Base-by-base conservation (phyloP, 2,329 filamentous ascomycete species). In the Kalmusia sp. region DNA sequence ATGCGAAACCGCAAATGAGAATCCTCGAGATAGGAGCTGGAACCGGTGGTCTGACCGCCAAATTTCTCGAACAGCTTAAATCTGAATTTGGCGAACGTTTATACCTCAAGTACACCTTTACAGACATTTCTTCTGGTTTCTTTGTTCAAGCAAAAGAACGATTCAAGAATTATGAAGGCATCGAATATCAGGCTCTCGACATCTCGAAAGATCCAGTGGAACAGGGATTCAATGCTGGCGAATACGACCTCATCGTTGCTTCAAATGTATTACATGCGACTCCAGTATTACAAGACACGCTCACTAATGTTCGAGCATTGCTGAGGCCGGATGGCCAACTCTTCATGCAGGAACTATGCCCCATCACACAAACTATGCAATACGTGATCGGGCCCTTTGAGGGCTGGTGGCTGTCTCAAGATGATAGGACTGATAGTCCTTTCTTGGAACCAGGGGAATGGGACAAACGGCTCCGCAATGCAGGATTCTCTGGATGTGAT, bases 311-410 rank as follows among this genome's bases (percentile, higher is more conserved):
- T 1, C 50, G 48, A 12, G 39, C 41, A 15, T 44, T 66, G 6
- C 47, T 67, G 3, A 25, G 37, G 11, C 76, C 79, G 0, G 75
- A 73, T 3, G 81, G 80, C 0, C 70, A 76, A 19, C 61, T 84
- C 0, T 30, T 82, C 3, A 34, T 81, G 0, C 55, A 75, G 6
- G 80, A 82, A 51, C 57, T 77, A 9, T 3, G 69, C 64, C 5
- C 49, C 63, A 14, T 54, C 15, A 5, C 27, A 54, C 2, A 64
- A 41, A n/a, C 47, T 43, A 34, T 39, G 11, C 48, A 50, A 5
- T 52, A 28, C 38, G 52, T 74, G 14, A 62, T 77, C 21, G 71
- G 69, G 17, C 58, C 58, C 0, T 53, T 77, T 5, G 64, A 68
- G 5, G 72, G 65, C 4, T 77, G 75, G 76, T 77, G 74, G 74